These are phyloP conservation scores for Viola odorata DNA, from an alignment of 345 rosid species.

Conservation along the genomic window DNA sequence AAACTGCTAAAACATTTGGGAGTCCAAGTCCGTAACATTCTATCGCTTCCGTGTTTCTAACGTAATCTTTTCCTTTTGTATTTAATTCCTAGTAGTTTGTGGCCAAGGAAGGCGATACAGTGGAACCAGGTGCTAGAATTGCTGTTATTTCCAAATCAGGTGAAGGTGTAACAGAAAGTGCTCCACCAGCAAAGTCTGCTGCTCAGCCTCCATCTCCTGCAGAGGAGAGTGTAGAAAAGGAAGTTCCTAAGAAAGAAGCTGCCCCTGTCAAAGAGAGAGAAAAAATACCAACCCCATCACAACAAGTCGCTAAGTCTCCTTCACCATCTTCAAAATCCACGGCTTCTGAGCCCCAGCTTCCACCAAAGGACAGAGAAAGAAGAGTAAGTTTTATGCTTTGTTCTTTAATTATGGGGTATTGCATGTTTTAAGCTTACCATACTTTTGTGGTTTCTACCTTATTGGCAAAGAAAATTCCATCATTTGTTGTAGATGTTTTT, in stretches of 20 bases:
- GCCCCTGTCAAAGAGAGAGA: constrained; percentile 32
- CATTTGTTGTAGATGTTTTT: neutral
- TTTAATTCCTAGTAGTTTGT: constrained; percentile 39
- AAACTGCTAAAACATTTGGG: neutral
- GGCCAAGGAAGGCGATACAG: constrained; percentile 92
- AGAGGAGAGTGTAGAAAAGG: constrained; percentile 2
- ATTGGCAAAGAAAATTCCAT: neutral
- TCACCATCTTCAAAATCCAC: constrained; percentile 48
- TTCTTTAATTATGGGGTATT: neutral
- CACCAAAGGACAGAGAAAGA: constrained; percentile 96
- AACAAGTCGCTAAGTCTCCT: constrained; percentile 15
- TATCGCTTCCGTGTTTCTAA: too few species aligned
- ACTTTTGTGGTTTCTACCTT: neutral
- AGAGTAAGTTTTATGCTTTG: constrained; percentile 39
- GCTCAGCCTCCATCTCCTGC: constrained; percentile 11
- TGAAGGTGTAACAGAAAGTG: constrained; percentile 61
- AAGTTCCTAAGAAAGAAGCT: neutral
- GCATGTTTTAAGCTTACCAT: neutral
- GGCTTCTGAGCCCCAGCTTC: constrained; percentile 80
- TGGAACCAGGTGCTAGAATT: constrained; percentile 73
- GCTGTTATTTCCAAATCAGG: constrained; percentile 78
- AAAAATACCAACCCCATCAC: constrained; percentile 28
- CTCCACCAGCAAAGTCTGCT: constrained; percentile 55
- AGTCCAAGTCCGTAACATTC: too few species aligned
- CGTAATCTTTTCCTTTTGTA: neutral